Conservation (phyloP, 2,329 filamentous ascomycete species). For the Scedosporium minutisporum region DNA sequence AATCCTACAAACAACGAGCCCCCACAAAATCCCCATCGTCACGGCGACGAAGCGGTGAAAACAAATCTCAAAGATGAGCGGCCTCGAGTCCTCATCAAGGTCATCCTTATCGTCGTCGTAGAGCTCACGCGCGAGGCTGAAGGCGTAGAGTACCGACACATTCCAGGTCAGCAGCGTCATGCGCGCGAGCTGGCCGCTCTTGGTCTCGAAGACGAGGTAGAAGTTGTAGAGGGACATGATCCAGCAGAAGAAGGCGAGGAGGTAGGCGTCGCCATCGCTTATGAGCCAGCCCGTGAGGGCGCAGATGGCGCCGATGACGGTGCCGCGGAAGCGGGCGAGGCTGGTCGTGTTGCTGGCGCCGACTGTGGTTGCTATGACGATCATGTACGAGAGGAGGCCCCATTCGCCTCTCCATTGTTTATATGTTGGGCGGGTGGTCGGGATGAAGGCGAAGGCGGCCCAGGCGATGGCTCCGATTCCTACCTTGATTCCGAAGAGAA, state of each 20-base stretch:
- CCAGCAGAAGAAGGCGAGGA: conserved; percentile 74
- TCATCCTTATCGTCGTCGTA: conserved; percentile 74
- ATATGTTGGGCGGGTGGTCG: conserved; percentile 68
- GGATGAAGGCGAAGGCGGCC: conserved; percentile 80
- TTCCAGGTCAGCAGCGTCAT: conserved; percentile 97
- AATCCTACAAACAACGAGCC: conserved; percentile 76
- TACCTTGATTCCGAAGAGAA: conserved; percentile 82
- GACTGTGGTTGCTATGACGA: conserved; percentile 96
- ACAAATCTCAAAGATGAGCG: conserved; percentile 79
- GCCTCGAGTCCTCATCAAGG: conserved; percentile 76
- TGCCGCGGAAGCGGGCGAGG: conserved; percentile 76
- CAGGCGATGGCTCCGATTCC: conserved; percentile 83
- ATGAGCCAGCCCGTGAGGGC: conserved; percentile 72
- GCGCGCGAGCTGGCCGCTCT: conserved; percentile 80
- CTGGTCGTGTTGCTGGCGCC: conserved; percentile 93
- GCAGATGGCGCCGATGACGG: conserved; percentile 66
- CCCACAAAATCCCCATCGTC: conserved; percentile 81
- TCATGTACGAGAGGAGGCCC: conserved; percentile 94
- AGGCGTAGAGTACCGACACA: conserved; percentile 86
- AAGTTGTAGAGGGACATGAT: conserved; percentile 74
- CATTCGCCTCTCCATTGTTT: conserved; percentile 89
- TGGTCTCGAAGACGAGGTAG: conserved; percentile 76
- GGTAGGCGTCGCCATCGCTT: conserved; percentile 61
- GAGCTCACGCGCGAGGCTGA: conserved; percentile 73
- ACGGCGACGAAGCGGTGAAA: conserved; percentile 83